Evolutionary conservation across 345 rosid genomes (phyloP).

Genomic region (Clausena lansium): DNA sequence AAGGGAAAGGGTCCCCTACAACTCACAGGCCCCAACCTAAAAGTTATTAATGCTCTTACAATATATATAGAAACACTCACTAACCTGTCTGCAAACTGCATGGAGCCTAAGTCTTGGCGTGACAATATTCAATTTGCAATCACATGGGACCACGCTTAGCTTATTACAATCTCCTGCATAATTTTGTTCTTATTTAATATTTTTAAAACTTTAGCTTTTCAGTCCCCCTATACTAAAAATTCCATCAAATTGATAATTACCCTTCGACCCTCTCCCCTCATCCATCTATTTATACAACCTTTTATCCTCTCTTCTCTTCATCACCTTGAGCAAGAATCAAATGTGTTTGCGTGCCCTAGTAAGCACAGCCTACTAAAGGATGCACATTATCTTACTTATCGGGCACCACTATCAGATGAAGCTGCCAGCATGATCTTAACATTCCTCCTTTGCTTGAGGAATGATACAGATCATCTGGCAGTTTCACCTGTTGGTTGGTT

Average conservation of each 20-base stretch:
- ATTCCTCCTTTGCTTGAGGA: conserved; percentile 33
- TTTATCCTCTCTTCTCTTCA: conserved; percentile 22
- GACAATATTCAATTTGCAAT: conserved; percentile 48
- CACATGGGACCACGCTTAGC: conserved; percentile 42
- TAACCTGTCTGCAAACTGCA: conserved; percentile 32
- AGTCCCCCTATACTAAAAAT: neutral
- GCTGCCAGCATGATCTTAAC: conserved; percentile 99
- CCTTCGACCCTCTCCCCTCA: conserved; percentile 10
- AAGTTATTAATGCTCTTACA: conserved; percentile 43
- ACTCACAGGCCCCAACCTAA: conserved; percentile 33
- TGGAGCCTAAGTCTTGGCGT: conserved; percentile 34
- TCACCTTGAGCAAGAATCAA: neutral
- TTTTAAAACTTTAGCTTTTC: neutral
- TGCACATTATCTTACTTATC: conserved; percentile 20
- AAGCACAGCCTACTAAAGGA: conserved; percentile 1
- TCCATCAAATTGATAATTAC: conserved; percentile 17
- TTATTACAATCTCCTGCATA: conserved; percentile 6
- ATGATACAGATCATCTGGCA: conserved; percentile 82
- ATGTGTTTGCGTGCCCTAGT: neutral
- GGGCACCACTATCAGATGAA: conserved; percentile 81
- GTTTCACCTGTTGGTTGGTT: conserved; percentile 76
- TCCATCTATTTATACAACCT: conserved; percentile 25
- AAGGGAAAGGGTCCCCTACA: conserved; percentile 35
- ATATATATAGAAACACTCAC: conserved; percentile 33
- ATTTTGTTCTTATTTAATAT: neutral